Percentiles rank a stretch among this genome's conserved stretches.
Conservation (phyloP, 768 basidiomycete genomes). For the Leccinellum luteum region DNA sequence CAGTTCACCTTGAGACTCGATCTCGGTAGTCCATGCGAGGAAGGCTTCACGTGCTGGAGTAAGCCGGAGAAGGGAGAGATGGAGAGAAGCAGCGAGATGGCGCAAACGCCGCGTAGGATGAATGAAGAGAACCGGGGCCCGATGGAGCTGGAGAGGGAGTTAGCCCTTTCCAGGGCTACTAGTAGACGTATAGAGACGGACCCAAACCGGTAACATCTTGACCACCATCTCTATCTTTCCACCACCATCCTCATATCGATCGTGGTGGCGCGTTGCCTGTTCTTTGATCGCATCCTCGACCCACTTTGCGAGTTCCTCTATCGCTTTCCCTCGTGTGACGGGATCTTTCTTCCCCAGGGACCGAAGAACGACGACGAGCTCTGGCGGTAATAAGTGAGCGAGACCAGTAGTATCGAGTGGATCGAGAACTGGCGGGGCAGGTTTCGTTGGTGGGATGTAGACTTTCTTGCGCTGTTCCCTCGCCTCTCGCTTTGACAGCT, state of each 20-base stretch:
- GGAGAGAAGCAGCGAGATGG: slow-evolving; percentile 55
- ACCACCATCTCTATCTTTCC: slow-evolving; percentile 36
- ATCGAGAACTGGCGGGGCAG: slow-evolving; percentile 70
- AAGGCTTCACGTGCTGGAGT: slow-evolving; percentile 47
- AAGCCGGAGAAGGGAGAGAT: slow-evolving; percentile 63
- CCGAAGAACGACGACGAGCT: slow-evolving; percentile 78
- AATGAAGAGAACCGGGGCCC: slow-evolving; percentile 76
- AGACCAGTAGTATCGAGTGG: slow-evolving; percentile 85
- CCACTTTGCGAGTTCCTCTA: slow-evolving; percentile 81
- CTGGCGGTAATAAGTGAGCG: slow-evolving; percentile 69
- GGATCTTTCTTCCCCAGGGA: slow-evolving; percentile 87
- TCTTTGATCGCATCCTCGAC: slow-evolving; percentile 50
- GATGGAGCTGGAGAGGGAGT: slow-evolving; percentile 61
- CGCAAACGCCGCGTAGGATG: slow-evolving; percentile 80
- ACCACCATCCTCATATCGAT: not conserved
- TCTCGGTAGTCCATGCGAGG: slow-evolving; percentile 48
- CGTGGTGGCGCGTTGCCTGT: slow-evolving; percentile 36
- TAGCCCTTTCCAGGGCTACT: slow-evolving; percentile 3
- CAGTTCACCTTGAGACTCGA: slow-evolving; percentile 45
- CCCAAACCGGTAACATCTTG: slow-evolving; percentile 88
- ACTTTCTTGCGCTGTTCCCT: slow-evolving; percentile 80
- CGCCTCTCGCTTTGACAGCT: slow-evolving; percentile 39
- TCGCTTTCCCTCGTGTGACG: slow-evolving; percentile 76
- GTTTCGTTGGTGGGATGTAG: slow-evolving; percentile 85
- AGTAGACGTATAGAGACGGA: slow-evolving; percentile 39